Evolutionary conservation across 371 early-diverging fungal species (phyloP).

Genomic region (Apophysomyces ossiformis): DNA sequence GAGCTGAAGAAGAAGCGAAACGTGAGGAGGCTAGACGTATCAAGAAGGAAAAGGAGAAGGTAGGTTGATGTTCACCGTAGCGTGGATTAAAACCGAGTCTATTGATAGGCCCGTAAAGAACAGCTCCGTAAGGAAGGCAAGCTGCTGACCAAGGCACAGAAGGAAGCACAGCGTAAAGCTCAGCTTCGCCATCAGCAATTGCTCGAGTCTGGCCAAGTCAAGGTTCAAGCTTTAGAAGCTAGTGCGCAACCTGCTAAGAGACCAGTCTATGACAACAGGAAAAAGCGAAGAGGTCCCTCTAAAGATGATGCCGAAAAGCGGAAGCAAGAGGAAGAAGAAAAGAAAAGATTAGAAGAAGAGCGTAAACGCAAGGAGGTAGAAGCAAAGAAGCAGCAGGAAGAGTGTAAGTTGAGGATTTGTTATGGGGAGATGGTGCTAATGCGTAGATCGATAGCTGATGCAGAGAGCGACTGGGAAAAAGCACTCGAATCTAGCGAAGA

Average conservation of each 20-base stretch:
- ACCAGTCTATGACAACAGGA: constrained; percentile 64
- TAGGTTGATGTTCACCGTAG: constrained; percentile 14
- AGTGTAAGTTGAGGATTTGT: constrained; percentile 37
- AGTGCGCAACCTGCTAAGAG: constrained; percentile 48
- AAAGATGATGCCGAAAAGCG: constrained; percentile 49
- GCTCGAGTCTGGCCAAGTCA: constrained; percentile 74
- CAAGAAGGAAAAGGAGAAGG: constrained; percentile 49
- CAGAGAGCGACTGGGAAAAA: constrained; percentile 58
- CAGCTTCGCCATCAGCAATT: constrained; percentile 80
- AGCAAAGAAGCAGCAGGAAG: constrained; percentile 44
- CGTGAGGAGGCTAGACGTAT: constrained; percentile 51
- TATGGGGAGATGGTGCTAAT: not conserved
- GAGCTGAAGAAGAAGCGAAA: constrained; percentile 50
- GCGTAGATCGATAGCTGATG: constrained; percentile 19
- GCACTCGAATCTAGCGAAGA: constrained; percentile 50
- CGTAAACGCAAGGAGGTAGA: constrained; percentile 51
- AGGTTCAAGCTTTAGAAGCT: constrained; percentile 76
- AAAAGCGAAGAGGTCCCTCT: constrained; percentile 65
- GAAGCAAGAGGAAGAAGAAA: constrained; percentile 52
- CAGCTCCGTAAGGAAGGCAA: constrained; percentile 93
- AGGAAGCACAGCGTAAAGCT: constrained; percentile 79
- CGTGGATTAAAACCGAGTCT: not conserved
- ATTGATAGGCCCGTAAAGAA: constrained; percentile 74
- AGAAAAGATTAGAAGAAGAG: constrained; percentile 41
- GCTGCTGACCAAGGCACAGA: constrained; percentile 92